Evolutionary conservation across 441 rosid genomes (phyloP).

Genomic region (Geranium incanum): DNA sequence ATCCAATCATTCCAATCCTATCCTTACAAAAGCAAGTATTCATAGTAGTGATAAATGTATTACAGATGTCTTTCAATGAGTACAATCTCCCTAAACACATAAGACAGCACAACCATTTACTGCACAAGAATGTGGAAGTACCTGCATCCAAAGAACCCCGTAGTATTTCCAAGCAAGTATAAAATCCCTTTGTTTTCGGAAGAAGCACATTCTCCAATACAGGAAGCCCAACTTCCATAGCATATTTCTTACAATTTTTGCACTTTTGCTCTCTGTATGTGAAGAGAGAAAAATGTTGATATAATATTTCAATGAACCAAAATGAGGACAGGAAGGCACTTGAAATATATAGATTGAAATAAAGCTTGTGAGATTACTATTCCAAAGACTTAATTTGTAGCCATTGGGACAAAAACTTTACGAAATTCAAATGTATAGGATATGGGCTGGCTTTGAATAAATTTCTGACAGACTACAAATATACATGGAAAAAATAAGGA

Average conservation of each 20-base stretch:
- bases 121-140: slow-evolving; percentile 19
- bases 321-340: not conserved
- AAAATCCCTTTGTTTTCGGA: slow-evolving; percentile 82
- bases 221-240: slow-evolving; percentile 77
- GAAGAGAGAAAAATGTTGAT: slow-evolving; percentile 1
- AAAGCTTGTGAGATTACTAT: not conserved
- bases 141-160: slow-evolving; percentile 75
- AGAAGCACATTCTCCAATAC: slow-evolving; percentile 63
- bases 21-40: not conserved
- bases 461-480: not conserved
- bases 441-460: not conserved
- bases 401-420: not conserved
- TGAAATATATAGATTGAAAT: not conserved
- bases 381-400: not conserved
- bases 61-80: not conserved
- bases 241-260: slow-evolving; percentile 54
- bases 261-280: slow-evolving; percentile 74
- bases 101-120: not conserved
- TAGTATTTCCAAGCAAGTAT: slow-evolving; percentile 65
- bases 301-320: slow-evolving; percentile 4
- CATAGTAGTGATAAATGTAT: not conserved
- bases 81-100: no score
- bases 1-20: not conserved
- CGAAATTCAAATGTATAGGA: not conserved
- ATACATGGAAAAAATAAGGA: slow-evolving; percentile 10